Evolutionary conservation across 495 filamentous ascomycete genomes (phyloP).

Genomic region (Neurospora sp.): DNA sequence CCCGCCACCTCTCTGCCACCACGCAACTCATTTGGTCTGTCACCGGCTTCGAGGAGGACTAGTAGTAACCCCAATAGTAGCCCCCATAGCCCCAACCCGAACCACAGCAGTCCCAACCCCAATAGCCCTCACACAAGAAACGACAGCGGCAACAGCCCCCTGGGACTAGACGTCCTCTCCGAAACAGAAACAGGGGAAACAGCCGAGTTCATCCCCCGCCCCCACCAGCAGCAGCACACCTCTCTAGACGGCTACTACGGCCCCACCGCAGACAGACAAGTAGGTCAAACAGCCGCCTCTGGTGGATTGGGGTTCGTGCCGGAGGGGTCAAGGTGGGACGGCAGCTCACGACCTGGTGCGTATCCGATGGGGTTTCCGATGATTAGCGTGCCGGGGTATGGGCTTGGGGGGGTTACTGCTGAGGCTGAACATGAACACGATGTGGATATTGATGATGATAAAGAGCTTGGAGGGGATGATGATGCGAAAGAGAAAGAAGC

Average conservation of each 20-base stretch:
- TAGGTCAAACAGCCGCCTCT: background rate
- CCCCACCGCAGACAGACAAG: background rate
- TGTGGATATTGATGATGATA: background rate
- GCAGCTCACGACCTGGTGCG: too few species aligned
- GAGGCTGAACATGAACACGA: background rate
- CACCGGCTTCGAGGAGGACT: background rate
- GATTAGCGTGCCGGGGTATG: background rate
- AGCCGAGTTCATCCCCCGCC: too few species aligned
- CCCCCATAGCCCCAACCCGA: too few species aligned
- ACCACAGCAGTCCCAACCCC: too few species aligned
- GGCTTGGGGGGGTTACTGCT: background rate
- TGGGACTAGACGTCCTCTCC: background rate
- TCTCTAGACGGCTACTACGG: background rate
- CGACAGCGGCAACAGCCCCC: too few species aligned
- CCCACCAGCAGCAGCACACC: background rate
- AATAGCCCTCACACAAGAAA: too few species aligned
- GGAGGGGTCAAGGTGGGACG: too few species aligned
- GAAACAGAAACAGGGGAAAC: background rate
- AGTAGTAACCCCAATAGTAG: background rate
- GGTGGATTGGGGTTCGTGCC: background rate
- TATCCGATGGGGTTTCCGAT: background rate
- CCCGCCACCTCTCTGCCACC: background rate
- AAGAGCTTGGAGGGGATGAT: background rate
- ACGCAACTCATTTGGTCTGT: background rate
- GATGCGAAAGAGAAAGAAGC: background rate